Conservation (phyloP, 2,329 filamentous ascomycete species). For the Dryadomyces quercivorus region DNA sequence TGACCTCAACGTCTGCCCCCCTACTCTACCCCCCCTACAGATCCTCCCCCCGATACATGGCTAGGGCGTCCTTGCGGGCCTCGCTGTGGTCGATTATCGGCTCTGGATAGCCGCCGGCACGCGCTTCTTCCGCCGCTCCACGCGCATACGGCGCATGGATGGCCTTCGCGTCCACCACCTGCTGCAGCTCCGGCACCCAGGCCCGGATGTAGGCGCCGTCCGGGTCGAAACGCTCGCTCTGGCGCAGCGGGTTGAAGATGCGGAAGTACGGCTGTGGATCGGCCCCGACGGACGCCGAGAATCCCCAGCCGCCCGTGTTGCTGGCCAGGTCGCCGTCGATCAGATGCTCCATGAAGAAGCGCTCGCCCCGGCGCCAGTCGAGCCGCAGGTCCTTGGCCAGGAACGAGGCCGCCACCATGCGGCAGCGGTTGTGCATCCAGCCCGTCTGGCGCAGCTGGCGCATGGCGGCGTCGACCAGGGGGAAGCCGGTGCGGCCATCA, state of each 20-base stretch:
- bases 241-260: slow-evolving; percentile 75
- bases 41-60: neutral
- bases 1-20: too few species aligned
- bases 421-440: slow-evolving; percentile 76
- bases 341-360: slow-evolving; percentile 70
- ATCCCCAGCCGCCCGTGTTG: slow-evolving; percentile 57
- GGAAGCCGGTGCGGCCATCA: slow-evolving; percentile 19
- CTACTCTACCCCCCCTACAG: neutral
- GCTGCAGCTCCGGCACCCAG: slow-evolving; percentile 64
- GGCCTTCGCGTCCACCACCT: slow-evolving; percentile 28
- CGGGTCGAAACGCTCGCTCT: slow-evolving; percentile 77
- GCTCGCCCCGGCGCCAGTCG: slow-evolving; percentile 75
- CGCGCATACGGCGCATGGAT: slow-evolving; percentile 72
- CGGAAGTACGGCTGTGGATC: slow-evolving; percentile 65
- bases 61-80: neutral
- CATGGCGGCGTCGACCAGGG: slow-evolving; percentile 81
- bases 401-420: slow-evolving; percentile 77
- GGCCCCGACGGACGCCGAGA: slow-evolving; percentile 25
- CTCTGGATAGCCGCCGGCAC: neutral
- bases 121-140: slow-evolving; percentile 21
- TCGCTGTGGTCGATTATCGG: neutral
- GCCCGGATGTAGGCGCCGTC: slow-evolving; percentile 68
- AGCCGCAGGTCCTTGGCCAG: slow-evolving; percentile 68
- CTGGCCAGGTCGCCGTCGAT: slow-evolving; percentile 71
- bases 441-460: slow-evolving; percentile 55